Evolutionary conservation across 2,329 filamentous ascomycete species (phyloP).

Genomic region (Penicillium sp.): DNA sequence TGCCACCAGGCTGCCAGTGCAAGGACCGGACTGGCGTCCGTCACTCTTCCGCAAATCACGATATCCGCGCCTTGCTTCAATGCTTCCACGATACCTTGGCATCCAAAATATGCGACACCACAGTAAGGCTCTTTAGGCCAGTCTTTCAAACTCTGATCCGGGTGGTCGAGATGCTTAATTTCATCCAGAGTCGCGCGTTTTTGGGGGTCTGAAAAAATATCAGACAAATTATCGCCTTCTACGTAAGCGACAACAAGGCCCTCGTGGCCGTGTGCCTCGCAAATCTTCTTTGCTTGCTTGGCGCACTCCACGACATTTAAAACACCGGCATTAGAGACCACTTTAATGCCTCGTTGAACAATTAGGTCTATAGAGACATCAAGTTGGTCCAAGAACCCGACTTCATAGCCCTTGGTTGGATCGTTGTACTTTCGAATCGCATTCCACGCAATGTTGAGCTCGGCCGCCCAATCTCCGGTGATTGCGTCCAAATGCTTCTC

Average conservation of each 20-base stretch:
- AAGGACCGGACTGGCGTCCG: conserved; percentile 53
- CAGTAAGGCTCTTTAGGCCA: too few relatives aligned
- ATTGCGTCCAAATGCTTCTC: conserved; percentile 32
- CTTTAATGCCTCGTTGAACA: neutral
- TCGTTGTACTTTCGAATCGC: conserved; percentile 20
- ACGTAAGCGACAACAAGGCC: too few relatives aligned
- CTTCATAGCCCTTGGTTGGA: conserved; percentile 22
- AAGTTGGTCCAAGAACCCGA: conserved; percentile 20
- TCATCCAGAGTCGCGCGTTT: too few relatives aligned
- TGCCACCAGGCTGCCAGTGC: conserved; percentile 58
- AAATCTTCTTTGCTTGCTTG: too few relatives aligned
- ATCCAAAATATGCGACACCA: conserved; percentile 7
- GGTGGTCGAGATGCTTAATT: too few relatives aligned
- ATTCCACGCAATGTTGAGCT: conserved; percentile 34
- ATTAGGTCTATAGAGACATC: neutral
- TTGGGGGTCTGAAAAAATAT: too few relatives aligned
- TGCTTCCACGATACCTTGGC: conserved; percentile 31
- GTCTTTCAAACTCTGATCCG: too few relatives aligned
- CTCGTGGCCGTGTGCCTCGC: too few relatives aligned
- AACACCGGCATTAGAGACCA: conserved; percentile 3
- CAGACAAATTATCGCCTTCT: too few relatives aligned
- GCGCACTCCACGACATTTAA: too few relatives aligned
- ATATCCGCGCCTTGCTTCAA: conserved; percentile 43
- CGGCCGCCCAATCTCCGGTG: conserved; percentile 43
- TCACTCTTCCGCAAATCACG: conserved; percentile 42